These are phyloP conservation scores for Termitomyces sp. DNA, from an alignment of 768 basidiomycete genomes.

Conservation along the genomic window DNA sequence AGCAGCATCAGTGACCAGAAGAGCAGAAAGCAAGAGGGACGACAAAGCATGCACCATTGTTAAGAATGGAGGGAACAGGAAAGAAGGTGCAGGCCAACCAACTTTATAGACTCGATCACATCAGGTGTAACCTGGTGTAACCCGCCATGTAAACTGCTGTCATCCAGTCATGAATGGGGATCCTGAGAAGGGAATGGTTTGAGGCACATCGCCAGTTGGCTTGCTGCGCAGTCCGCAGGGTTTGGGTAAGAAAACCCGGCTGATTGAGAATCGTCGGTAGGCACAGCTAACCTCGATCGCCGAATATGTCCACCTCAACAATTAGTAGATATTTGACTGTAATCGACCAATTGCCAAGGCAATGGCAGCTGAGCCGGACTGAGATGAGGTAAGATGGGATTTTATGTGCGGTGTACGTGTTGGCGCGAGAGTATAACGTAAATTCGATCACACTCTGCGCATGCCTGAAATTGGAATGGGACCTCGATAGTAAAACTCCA, in stretches of 20 bases:
- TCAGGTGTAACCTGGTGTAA: slow-evolving; percentile 1
- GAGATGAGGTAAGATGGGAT: background rate
- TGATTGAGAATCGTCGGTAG: background rate
- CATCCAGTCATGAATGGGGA: background rate
- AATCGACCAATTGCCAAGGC: background rate
- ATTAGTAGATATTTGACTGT: too few species aligned
- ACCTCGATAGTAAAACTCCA: too few species aligned
- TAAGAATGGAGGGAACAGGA: background rate
- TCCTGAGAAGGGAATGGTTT: background rate
- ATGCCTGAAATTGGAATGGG: background rate
- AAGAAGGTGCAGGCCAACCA: background rate
- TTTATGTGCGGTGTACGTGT: background rate
- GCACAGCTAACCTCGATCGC: background rate
- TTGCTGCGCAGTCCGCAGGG: background rate
- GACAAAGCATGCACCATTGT: slow-evolving; percentile 1
- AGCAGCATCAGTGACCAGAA: background rate
- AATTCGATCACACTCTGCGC: background rate
- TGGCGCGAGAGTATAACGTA: background rate
- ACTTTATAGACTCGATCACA: slow-evolving; percentile 3
- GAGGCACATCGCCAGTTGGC: background rate
- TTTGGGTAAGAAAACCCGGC: background rate
- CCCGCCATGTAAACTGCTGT: slow-evolving; percentile 5
- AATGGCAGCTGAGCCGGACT: background rate
- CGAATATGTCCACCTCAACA: background rate
- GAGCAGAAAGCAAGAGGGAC: background rate